Conservation (phyloP, 148 eudicot genomes). For the Pharnaceum exiguum region DNA sequence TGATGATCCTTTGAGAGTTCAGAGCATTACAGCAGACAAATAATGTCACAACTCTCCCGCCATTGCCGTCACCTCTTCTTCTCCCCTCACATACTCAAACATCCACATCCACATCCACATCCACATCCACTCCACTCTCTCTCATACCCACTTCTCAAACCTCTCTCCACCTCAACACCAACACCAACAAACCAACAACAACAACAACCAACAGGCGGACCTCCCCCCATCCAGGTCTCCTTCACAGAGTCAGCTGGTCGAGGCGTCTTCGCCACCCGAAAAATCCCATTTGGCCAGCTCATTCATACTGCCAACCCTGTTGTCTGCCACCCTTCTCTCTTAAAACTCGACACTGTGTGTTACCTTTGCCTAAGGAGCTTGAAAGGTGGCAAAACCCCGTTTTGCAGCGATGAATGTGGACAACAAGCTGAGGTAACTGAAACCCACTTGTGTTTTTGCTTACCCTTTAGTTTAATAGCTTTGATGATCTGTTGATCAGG, state of each 20-base stretch:
- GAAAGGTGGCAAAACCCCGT: slow-evolving; percentile 14
- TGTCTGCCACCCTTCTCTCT: slow-evolving; percentile 65
- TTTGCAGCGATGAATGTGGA: slow-evolving; percentile 61
- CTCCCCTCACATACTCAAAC: slow-evolving; percentile 23
- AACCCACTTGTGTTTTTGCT: too few species aligned
- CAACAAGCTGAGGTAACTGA: slow-evolving; percentile 61
- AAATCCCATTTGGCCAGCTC: slow-evolving; percentile 58
- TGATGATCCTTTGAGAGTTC: too few species aligned
- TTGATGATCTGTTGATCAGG: neutral
- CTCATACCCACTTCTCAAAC: slow-evolving; percentile 7
- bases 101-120: neutral
- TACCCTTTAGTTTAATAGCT: neutral
- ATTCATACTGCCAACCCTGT: slow-evolving; percentile 80
- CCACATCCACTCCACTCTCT: slow-evolving; percentile 10
- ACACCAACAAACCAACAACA: slow-evolving; percentile 5
- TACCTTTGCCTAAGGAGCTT: slow-evolving; percentile 57
- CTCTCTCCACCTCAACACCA: slow-evolving; percentile 19
- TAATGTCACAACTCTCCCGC: too few species aligned
- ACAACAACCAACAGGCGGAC: slow-evolving; percentile 25
- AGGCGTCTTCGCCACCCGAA: slow-evolving; percentile 73
- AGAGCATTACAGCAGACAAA: too few species aligned
- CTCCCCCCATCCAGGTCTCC: slow-evolving; percentile 72
- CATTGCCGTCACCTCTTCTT: too few species aligned
- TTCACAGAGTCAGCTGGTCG: slow-evolving; percentile 72
- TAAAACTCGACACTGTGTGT: slow-evolving; percentile 40